Conservation (phyloP, 108 stramenopile genomes). For the Nitzschia palea region DNA sequence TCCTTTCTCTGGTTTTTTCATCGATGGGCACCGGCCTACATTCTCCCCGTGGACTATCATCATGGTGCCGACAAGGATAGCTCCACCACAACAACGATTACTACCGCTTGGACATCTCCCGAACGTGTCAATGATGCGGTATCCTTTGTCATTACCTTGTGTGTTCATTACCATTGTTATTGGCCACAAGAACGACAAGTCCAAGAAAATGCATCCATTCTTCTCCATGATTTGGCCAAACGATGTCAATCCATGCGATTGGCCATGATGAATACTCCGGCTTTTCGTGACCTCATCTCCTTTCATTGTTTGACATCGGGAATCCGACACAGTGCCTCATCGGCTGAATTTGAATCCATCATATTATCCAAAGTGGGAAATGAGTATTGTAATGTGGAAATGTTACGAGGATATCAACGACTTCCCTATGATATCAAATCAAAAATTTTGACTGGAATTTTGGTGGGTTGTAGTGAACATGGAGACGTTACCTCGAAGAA, state of each 20-base stretch:
- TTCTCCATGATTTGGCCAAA: constrained; percentile 62
- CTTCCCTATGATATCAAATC: constrained; percentile 73
- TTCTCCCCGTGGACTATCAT: constrained; percentile 66
- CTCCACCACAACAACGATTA: constrained; percentile 29
- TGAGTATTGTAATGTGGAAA: constrained; percentile 30
- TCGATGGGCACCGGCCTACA: constrained; percentile 78
- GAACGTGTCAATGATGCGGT: constrained; percentile 59
- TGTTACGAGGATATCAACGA: constrained; percentile 68
- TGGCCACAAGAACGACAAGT: constrained; percentile 87
- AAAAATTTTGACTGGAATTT: constrained; percentile 56
- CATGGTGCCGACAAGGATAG: constrained; percentile 26
- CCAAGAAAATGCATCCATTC: constrained; percentile 51
- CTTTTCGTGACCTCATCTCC: constrained; percentile 61
- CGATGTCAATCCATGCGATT: constrained; percentile 42
- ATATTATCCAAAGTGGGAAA: constrained; percentile 29
- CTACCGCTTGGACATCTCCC: constrained; percentile 52
- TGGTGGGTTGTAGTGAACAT: constrained; percentile 69
- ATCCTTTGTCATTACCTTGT: constrained; percentile 67
- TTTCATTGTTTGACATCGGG: constrained; percentile 67
- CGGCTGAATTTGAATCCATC: constrained; percentile 44
- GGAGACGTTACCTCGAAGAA: constrained; percentile 47
- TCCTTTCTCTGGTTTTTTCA: constrained; percentile 76
- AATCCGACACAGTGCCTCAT: constrained; percentile 59
- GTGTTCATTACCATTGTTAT: constrained; percentile 75
- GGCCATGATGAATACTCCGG: constrained; percentile 51